phyloP scores from a whole-genome alignment of 345 rosid species.

The Melaleuca quinquenervia region DNA sequence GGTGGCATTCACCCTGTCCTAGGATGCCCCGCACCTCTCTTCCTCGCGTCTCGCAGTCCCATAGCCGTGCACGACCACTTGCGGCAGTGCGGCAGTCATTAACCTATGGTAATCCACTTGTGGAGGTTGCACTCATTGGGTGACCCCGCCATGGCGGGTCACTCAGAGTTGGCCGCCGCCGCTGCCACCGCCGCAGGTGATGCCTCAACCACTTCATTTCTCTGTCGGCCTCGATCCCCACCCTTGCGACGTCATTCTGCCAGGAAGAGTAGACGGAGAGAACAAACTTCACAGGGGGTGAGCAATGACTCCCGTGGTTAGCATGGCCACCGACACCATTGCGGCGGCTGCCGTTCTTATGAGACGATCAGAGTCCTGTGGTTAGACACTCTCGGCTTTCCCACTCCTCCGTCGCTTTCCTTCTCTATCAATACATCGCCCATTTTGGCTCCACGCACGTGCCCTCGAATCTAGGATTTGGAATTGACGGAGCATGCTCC shows the following conservation, averaged over 20 bases:
- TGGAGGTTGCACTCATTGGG: neutral
- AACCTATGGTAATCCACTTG: neutral
- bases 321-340: neutral
- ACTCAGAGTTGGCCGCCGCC: neutral
- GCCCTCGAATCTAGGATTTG: no score
- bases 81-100: fast-evolving
- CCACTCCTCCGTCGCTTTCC: no score
- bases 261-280: neutral
- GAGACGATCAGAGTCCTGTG: neutral
- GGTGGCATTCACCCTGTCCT: neutral
- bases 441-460: no score
- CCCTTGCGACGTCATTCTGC: neutral
- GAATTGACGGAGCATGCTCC: neutral
- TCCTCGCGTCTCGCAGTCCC: neutral
- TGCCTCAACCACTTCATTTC: neutral
- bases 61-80: neutral
- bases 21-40: neutral
- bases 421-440: no score
- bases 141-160: neutral
- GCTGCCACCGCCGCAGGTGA: neutral
- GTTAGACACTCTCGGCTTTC: neutral
- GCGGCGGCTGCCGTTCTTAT: neutral
- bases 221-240: neutral
- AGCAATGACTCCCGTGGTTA: neutral
- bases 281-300: neutral